Conservation (phyloP, 2,329 filamentous ascomycete genomes). For the Tolypocladium guangdongense region DNA sequence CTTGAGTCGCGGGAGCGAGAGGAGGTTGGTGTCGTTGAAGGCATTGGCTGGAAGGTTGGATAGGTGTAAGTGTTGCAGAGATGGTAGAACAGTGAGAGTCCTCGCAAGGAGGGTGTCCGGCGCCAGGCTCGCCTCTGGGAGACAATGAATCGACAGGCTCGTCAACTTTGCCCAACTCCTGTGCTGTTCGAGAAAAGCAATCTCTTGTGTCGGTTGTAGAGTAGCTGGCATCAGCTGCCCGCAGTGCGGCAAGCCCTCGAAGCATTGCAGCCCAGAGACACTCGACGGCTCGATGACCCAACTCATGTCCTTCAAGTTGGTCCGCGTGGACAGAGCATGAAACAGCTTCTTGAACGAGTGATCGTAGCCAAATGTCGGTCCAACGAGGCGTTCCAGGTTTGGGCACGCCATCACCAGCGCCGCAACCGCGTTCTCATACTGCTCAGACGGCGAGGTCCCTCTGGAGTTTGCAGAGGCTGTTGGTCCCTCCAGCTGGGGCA, state of each 20-base stretch:
- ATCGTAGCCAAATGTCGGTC: conserved; percentile 42
- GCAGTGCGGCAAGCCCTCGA: conserved; percentile 10
- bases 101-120: conserved; percentile 41
- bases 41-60: conserved; percentile 43
- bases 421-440: conserved; percentile 48
- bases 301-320: conserved; percentile 43
- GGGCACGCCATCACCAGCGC: conserved; percentile 55
- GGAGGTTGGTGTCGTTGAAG: conserved; percentile 45
- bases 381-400: conserved; percentile 48
- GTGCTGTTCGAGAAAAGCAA: conserved; percentile 40
- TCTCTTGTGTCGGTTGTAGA: conserved; percentile 20
- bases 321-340: conserved; percentile 47
- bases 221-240: conserved; percentile 16
- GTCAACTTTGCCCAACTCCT: conserved; percentile 43
- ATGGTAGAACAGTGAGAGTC: conserved; percentile 38
- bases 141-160: conserved; percentile 47
- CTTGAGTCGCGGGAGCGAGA: conserved; percentile 42
- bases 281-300: conserved; percentile 41
- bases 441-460: conserved; percentile 25
- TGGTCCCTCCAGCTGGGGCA: conserved; percentile 33
- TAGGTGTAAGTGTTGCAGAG: conserved; percentile 47
- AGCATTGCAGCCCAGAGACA: conserved; percentile 18
- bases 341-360: conserved; percentile 46
- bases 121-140: conserved; percentile 41
- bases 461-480: conserved; percentile 14